Percentiles rank a stretch among this genome's conserved stretches.
These are phyloP conservation scores for Trametes polyzona DNA, from an alignment of 1,284 basidiomycete genomes.

Conservation along the genomic window DNA sequence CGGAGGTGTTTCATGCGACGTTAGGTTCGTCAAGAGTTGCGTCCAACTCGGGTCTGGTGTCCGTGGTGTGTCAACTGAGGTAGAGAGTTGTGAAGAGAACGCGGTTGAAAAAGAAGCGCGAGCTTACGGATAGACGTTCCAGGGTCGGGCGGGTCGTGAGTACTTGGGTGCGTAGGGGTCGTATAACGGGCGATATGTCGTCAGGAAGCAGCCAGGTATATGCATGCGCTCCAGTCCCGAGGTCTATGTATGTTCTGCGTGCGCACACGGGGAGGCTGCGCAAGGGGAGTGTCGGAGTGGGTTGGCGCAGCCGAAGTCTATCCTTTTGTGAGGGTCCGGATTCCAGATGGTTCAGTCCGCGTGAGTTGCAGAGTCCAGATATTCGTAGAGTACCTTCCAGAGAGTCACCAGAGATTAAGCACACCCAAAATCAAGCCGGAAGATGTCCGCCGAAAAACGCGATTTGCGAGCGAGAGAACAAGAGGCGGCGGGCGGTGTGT, in stretches of 20 bases:
- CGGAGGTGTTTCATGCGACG: constrained; percentile 33
- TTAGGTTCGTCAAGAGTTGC: background rate
- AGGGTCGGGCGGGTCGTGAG: background rate
- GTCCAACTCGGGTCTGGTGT: background rate
- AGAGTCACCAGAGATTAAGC: too few species aligned
- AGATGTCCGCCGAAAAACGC: too few species aligned
- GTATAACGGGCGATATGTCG: background rate
- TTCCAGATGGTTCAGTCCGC: too few species aligned
- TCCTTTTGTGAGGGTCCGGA: background rate
- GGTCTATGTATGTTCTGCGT: background rate
- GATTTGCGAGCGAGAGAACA: too few species aligned
- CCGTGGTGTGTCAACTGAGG: background rate
- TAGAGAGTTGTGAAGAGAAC: background rate
- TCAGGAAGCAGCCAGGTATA: background rate
- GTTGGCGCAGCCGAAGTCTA: too few species aligned
- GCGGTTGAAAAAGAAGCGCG: background rate
- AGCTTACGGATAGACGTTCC: background rate
- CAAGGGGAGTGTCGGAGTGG: background rate
- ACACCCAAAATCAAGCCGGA: too few species aligned
- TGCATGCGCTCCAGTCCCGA: background rate
- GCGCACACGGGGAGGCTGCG: background rate
- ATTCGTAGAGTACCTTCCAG: too few species aligned
- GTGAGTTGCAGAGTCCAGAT: too few species aligned
- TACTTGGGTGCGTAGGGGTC: background rate
- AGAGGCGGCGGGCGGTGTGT: too few species aligned